These are phyloP conservation scores for Parascedosporium putredinis DNA, from an alignment of 2,329 filamentous ascomycete species.

Conservation along the genomic window DNA sequence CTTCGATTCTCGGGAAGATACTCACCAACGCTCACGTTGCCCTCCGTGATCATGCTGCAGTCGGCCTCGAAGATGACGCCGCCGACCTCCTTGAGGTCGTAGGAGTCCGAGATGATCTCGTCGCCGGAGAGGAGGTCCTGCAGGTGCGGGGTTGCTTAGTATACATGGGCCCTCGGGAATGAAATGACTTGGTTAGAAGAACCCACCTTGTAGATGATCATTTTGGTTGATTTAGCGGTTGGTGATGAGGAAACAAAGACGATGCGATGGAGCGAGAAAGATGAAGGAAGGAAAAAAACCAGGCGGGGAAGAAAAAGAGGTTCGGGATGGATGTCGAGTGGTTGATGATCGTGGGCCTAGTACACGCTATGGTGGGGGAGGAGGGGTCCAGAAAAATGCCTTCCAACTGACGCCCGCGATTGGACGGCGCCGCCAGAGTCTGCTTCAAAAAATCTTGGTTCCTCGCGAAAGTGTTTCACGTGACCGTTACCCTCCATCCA, in stretches of 20 bases:
- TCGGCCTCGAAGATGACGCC: conserved; percentile 80
- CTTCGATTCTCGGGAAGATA: conserved; percentile 18
- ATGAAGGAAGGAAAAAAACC: conserved; percentile 13
- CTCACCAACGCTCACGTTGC: conserved; percentile 61
- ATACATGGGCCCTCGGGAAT: too few species aligned
- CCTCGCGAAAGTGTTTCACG: neutral
- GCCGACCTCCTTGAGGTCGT: conserved; percentile 70
- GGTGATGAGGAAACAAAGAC: neutral
- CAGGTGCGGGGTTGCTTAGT: conserved; percentile 18
- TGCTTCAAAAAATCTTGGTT: neutral
- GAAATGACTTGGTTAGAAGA: conserved; percentile 13
- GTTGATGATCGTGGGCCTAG: conserved; percentile 1
- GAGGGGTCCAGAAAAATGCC: conserved; percentile 2
- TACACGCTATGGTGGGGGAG: conserved; percentile 1
- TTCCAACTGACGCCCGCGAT: neutral
- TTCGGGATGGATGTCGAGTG: conserved; percentile 8
- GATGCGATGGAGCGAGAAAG: conserved; percentile 6
- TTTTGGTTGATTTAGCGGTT: conserved; percentile 37
- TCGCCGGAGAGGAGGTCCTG: conserved; percentile 85
- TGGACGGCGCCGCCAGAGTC: neutral
- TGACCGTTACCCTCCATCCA: neutral
- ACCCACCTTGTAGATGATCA: conserved; percentile 64
- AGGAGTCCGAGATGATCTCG: conserved; percentile 96
- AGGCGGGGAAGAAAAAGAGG: conserved; percentile 2
- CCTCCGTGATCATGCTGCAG: conserved; percentile 80